Base-by-base conservation (phyloP, 2,329 filamentous ascomycete species). In the Fusarium paranaense region DNA sequence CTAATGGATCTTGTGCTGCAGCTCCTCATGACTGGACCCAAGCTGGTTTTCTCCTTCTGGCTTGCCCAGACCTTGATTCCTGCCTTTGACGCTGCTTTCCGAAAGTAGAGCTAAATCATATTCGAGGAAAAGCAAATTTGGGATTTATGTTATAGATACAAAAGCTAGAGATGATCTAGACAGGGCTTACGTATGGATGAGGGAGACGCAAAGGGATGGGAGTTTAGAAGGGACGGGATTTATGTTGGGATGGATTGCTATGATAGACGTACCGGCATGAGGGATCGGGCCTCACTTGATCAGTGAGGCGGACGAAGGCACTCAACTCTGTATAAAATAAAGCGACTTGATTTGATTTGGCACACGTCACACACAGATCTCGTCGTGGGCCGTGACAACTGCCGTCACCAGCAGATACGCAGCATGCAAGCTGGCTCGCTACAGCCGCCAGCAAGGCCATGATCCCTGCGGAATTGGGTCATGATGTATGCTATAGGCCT, bases 1-100 rank as follows among this genome's bases (percentile, higher is more conserved):
- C 65, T 71, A 76, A 74, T 57, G 74, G 77, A 70, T 78, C 42
- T 47, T 66, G 50, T 20, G 35, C 30, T 68, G 42, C 67, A 92
- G 93, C 91, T 99, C 75, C 90, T 99, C 80, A 99, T 99, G 97
- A 99, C 97, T 18, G 97, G 97, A 27, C 97, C 97, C 73, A 99
- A 99, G 90, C 90, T 99, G 70, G 97, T 98, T 73, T 99, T 99
- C 88, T 98, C 95, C 71, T 99, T 99, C 92, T 99, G 97, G 97
- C 91, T 99, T 81, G 97, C 97, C 67, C 97, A 99, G 88, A 98
- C 97, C 33, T 88, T 99, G 80, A 99, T 99, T 81, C 97, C 97
- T 61, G 93, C 95, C 42, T 98, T 98, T 84, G 94, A 91, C 78
- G 82, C 78, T 67, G 84, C 84, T 73, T 78, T 89, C 62, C 71